phyloP scores from a whole-genome alignment of 2,329 filamentous ascomycete genomes.

The Fusarium lyarnte region DNA sequence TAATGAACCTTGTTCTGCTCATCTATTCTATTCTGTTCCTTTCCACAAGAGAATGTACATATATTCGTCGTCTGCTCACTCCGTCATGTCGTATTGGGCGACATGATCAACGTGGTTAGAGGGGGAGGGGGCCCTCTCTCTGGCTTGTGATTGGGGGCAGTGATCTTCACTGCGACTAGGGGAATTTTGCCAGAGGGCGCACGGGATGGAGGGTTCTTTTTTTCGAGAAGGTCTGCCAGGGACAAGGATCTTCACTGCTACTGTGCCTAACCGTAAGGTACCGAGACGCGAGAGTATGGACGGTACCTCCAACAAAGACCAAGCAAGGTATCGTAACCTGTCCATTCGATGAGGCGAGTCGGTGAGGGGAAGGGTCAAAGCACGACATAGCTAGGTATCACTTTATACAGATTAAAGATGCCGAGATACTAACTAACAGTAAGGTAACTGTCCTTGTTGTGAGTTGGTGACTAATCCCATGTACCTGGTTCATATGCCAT shows the following conservation, averaged over 20 bases:
- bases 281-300: neutral
- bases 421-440: neutral
- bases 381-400: neutral
- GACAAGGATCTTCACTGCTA: slow-evolving; percentile 19
- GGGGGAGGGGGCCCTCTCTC: neutral
- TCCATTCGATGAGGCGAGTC: slow-evolving; percentile 27
- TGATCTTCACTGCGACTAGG: slow-evolving; percentile 30
- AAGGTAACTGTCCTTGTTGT: neutral
- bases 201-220: slow-evolving; percentile 29
- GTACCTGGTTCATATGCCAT: neutral
- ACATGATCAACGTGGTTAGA: slow-evolving; percentile 28
- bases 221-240: slow-evolving; percentile 32
- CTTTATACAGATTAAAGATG: neutral
- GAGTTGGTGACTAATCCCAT: neutral
- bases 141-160: slow-evolving; percentile 11
- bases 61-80: neutral
- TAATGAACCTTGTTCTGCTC: neutral
- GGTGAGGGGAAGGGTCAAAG: slow-evolving; percentile 21
- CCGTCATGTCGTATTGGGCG: slow-evolving; percentile 22
- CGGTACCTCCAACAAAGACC: neutral
- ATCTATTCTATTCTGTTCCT: neutral
- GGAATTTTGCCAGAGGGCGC: slow-evolving; percentile 25
- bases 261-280: neutral
- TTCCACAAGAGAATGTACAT: neutral
- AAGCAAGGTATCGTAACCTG: neutral